Evolutionary conservation across 1,284 basidiomycete genomes (phyloP), one percentile per base, ranked within the genome.

Genomic region (Cutaneotrichosporon dermatis): DNA sequence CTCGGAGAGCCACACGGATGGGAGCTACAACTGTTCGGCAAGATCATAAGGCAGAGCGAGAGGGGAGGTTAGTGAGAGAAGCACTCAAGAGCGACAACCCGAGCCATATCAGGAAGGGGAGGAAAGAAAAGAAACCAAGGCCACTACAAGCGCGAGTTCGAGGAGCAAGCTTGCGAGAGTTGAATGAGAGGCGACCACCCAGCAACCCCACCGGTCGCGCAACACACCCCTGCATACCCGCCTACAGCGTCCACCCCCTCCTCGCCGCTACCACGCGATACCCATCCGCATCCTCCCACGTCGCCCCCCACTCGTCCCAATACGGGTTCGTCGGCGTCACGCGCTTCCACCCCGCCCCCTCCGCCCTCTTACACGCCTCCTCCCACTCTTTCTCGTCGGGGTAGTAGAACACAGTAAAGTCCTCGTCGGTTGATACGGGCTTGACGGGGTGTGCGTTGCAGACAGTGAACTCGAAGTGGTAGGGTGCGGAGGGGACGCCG

Each of bases 361-460:
- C 46, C 3, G 51, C 51, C 6, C 51, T 16, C 4, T 1, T 11
- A 15, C 54, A 59, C n/a, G 41, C 15, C 5, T 40, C 51, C 12
- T 34, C 49, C 57, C 57, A 62, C 46, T 57, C 55, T 7, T 0
- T 9, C 33, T 16, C 9, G 40, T 57, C 55, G 10, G 57, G 57
- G 16, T 42, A 42, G 46, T 59, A 62, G 43, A 59, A 59, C 25
- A 62, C 61, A 33, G 49, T 43, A 34, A 62, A 39, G 49, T 62
- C 61, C 43, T 59, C 57, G 10, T 37, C 46, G 7, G 61, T 62
- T 11, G 52, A 41, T 7, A 39, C 33, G 2, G 61, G 61, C 25
- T 1, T 1, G 36, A 59, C 39, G 1, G 35, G n/a, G 42, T 60
- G 55, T 16, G 49, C 16, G 34, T 3, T 33, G 12, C 33, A 49